Conservation (phyloP, 257 asterid species). For the Petunia secreta region DNA sequence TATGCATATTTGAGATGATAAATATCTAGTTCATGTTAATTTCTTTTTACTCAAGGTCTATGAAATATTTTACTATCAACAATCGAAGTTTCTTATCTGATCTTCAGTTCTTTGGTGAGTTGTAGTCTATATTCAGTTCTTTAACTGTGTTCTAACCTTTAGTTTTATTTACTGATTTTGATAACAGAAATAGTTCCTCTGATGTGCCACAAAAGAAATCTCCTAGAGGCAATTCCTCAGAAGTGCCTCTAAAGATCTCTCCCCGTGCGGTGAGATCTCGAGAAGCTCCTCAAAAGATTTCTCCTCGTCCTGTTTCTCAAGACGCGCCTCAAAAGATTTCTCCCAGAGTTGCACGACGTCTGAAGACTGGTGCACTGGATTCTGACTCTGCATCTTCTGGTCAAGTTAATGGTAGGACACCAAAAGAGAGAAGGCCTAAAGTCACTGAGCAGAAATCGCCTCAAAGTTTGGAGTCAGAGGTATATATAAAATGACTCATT, state of each 20-base stretch:
- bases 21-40: neutral
- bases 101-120: neutral
- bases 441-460: constrained; percentile 58
- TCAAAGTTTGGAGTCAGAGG: constrained; percentile 69
- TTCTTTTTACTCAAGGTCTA: neutral
- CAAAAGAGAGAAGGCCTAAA: constrained; percentile 68
- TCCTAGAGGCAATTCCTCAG: constrained; percentile 47
- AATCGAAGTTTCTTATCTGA: neutral
- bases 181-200: constrained; percentile 53
- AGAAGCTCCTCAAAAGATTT: constrained; percentile 44
- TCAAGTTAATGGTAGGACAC: constrained; percentile 48
- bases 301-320: constrained; percentile 39
- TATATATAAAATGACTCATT: constrained; percentile 22
- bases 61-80: neutral
- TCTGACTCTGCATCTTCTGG: constrained; percentile 69
- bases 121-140: neutral
- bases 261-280: constrained; percentile 39
- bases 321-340: constrained; percentile 45
- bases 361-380: constrained; percentile 57
- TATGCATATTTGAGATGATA: neutral
- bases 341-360: constrained; percentile 76
- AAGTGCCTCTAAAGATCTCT: constrained; percentile 48
- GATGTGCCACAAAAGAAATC: constrained; percentile 46
- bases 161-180: neutral
- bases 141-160: neutral